Evolutionary conservation across 2,329 filamentous ascomycete genomes (phyloP).

Genomic region (Xylariaceae sp.): DNA sequence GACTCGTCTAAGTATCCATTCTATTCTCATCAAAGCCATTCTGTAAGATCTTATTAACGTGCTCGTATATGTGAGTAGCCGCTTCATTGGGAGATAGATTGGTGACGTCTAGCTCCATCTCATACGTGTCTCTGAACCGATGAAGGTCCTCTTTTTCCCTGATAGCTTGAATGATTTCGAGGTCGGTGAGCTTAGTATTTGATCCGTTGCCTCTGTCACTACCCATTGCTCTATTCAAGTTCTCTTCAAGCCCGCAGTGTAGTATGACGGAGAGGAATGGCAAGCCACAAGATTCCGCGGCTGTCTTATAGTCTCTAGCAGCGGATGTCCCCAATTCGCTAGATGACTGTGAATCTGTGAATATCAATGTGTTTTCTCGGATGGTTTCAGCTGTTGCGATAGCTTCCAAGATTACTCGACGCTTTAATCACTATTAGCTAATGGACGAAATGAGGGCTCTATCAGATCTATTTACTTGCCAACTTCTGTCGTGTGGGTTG

Average conservation of each 20-base stretch:
- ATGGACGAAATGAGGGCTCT: too few species aligned
- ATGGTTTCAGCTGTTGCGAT: neutral
- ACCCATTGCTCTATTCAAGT: neutral
- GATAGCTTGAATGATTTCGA: neutral
- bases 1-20: too few species aligned
- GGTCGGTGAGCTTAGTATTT: neutral
- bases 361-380: neutral
- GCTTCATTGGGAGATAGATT: neutral
- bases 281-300: too few species aligned
- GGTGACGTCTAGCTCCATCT: neutral
- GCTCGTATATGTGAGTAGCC: neutral
- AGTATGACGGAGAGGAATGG: neutral
- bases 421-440: neutral
- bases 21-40: too few species aligned
- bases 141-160: neutral
- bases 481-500: neutral
- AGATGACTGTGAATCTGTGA: neutral
- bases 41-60: neutral
- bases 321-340: neutral
- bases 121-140: neutral
- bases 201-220: neutral
- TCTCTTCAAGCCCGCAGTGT: neutral
- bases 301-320: neutral
- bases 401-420: neutral
- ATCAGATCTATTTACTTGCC: neutral